Base-by-base conservation (phyloP, 2,329 filamentous ascomycete species). In the Rhynchosporium agropyri region DNA sequence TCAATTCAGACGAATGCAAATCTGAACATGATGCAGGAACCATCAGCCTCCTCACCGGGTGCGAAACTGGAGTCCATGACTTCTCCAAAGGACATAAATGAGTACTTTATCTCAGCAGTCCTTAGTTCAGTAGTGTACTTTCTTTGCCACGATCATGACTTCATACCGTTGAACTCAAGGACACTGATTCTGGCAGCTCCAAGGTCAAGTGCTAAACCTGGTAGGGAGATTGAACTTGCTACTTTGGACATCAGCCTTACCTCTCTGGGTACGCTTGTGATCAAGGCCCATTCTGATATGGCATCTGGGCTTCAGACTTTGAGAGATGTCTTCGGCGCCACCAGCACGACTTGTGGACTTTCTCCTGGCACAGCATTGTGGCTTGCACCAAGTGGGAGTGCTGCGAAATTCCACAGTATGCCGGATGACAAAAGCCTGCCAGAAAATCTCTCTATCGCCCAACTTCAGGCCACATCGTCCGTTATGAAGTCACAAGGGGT, bases 71-170 rank as follows among this genome's bases (percentile, higher is more conserved):
- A 70, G n/a, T 49, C 48, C 4, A 60, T 56, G 26, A 48, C 67
- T 33, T 67, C 68, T 36, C 38, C 64, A 43, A 74, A 68, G 59
- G 68, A 72, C 36, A 68, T 75, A 5, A 71, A 76, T 58, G 73
- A 75, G 55, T 64, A 67, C 15, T 74, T 76, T 45, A 71, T 76
- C 53, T 74, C 74, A 51, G 70, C 74, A 12, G 71, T 75, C 26
- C 69, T 75, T 33, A 70, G 69, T 26, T 72, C 72, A 26, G 63
- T 75, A 31, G 65, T 71, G 3, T 73, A 70, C 64, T 66, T 69
- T 54, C 72, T 76, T 54, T 74, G 73, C 60, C 70, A 68, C 51
- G 71, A 73, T 49, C 65, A 73, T 49, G 66, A 67, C 15, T 73
- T 70, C 51, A 68, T 75, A 54, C 72, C 73, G 38, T 63, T 76